Percentiles rank a stretch among this genome's conserved stretches.
phyloP scores from a whole-genome alignment of 1,284 basidiomycete genomes.

The Chondrostereum purpureum region DNA sequence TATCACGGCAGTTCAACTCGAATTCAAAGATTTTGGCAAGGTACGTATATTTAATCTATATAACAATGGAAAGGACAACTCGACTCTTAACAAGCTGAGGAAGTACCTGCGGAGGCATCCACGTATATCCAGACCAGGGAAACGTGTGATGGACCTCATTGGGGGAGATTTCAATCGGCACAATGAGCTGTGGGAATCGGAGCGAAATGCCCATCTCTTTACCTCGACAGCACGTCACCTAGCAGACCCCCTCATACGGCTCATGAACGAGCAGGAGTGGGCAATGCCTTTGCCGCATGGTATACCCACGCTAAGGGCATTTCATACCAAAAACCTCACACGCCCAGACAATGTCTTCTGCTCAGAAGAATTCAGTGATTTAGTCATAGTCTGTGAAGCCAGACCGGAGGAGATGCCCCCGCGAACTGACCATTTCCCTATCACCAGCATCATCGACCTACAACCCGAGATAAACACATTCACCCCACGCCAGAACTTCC shows the following conservation, averaged over 20 bases:
- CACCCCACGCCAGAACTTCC: background rate
- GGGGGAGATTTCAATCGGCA: constrained; percentile 46
- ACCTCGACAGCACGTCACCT: constrained; percentile 10
- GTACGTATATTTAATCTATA: constrained; percentile 28
- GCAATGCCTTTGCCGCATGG: constrained; percentile 21
- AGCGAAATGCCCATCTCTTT: constrained; percentile 30
- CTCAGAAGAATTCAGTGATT: constrained; percentile 9
- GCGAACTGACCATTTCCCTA: constrained; percentile 9
- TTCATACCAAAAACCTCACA: constrained; percentile 21
- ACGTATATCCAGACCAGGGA: background rate
- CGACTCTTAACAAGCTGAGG: constrained; percentile 8
- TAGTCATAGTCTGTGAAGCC: constrained; percentile 12
- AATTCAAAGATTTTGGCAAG: constrained; percentile 9
- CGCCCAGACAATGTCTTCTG: constrained; percentile 29
- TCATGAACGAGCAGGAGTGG: constrained; percentile 16
- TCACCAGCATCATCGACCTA: constrained; percentile 6
- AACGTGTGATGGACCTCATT: constrained; percentile 20
- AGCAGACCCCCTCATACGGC: constrained; percentile 15
- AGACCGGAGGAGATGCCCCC: background rate
- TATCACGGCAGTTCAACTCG: constrained; percentile 20
- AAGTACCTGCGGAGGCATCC: background rate
- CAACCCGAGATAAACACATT: background rate
- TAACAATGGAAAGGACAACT: constrained; percentile 16
- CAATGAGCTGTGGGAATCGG: constrained; percentile 39
- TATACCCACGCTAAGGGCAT: constrained; percentile 22